Percentiles rank a stretch among this genome's conserved stretches.
Conservation (phyloP, 2,329 filamentous ascomycete species). For the Cryoendolithus antarcticus region DNA sequence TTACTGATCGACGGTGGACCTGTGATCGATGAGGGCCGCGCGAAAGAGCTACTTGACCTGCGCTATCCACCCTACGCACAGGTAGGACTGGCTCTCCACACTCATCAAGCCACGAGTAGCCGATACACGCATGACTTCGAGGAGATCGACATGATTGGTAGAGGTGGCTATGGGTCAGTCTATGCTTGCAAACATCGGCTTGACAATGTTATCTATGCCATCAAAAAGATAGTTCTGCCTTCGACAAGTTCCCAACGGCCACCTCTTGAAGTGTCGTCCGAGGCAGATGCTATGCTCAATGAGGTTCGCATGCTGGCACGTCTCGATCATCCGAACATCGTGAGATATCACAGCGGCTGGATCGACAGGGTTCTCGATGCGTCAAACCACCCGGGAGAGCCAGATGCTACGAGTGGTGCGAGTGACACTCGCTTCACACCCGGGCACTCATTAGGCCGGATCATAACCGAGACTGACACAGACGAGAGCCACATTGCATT, state of each 20-base stretch:
- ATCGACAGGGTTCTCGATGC: slow-evolving; percentile 33
- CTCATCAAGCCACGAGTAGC: slow-evolving; percentile 13
- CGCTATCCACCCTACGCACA: too few relatives aligned
- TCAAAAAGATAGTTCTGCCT: slow-evolving; percentile 47
- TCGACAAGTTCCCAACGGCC: slow-evolving; percentile 35
- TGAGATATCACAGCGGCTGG: slow-evolving; percentile 55
- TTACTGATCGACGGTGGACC: not conserved
- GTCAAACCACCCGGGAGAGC: not conserved
- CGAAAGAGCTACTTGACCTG: too few relatives aligned
- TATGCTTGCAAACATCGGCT: slow-evolving; percentile 50
- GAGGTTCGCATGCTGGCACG: slow-evolving; percentile 51
- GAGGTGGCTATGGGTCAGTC: slow-evolving; percentile 54
- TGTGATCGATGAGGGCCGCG: too few relatives aligned
- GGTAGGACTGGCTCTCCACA: too few relatives aligned
- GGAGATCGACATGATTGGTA: slow-evolving; percentile 45
- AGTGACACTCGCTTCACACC: not conserved
- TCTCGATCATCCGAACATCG: slow-evolving; percentile 53
- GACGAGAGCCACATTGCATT: slow-evolving; percentile 29
- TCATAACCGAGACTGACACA: slow-evolving; percentile 6
- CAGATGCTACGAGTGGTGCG: not conserved
- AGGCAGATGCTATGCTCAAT: slow-evolving; percentile 44
- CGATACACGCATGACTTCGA: slow-evolving; percentile 40
- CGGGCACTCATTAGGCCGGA: slow-evolving; percentile 10
- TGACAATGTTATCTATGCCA: slow-evolving; percentile 50
- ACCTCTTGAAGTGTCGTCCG: slow-evolving; percentile 38